Base-by-base conservation (phyloP, 306 rosid genomes). In the Citrullus amarus region DNA sequence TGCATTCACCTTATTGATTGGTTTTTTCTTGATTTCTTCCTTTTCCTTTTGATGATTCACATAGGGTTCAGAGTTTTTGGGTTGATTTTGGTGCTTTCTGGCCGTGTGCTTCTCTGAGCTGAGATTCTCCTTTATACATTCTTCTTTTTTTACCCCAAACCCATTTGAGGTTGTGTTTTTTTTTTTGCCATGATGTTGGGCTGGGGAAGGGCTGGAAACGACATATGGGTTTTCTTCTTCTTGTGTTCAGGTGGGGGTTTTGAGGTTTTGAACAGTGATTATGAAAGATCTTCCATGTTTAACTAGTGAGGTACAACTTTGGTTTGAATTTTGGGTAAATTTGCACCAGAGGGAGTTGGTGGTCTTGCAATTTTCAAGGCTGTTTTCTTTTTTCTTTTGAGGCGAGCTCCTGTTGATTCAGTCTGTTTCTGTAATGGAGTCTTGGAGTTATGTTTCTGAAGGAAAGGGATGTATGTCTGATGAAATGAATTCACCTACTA, bases 371-470 rank as follows among this genome's bases (percentile, higher is more conserved):
- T 32, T 70, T 43, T 48, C 75, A 43, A 69, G 75, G 56, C 10
- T 66, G n/a, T 66, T 63, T 34, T 63, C 14, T 39, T 84, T 82
- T 81, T 48, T 79, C 57, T 83, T 80, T 32, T 44, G 78, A 14
- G 80, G 46, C 43, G 72, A 41, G 71, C 34, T 75, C 66, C 61
- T 70, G 66, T 15, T 48, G 67, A 60, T 65, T 70, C 46, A 77
- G 78, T 81, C 75, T 36, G 81, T 74, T 85, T 66, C 83, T 79
- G 83, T 51, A 68, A 93, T 93, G 98, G 97, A 92, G 84, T 86
- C 97, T 75, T 91, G 98, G 98, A 89, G 87, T 77, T 87, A 53
- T 84, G 85, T 85, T 60, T 83, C 93, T 81, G 89, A 86, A 80
- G 93, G 88, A 67, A 91, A 93, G 85, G 87, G 83, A 71, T 86